Evolutionary conservation across 2,329 filamentous ascomycete species (phyloP).

Genomic region (Aspergillus fumigatiaffinis): DNA sequence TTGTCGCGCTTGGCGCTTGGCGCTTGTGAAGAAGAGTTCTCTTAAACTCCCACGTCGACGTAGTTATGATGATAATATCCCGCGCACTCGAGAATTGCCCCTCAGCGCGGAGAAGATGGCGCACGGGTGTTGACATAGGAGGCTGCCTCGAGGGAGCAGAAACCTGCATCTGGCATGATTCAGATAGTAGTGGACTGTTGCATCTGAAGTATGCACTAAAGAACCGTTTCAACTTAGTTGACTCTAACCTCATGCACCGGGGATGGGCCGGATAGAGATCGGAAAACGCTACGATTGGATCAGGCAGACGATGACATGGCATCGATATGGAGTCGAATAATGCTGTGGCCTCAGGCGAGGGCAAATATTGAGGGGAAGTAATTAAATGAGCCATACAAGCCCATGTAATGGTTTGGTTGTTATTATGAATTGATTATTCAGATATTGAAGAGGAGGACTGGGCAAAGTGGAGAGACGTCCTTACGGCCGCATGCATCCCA

Average conservation of each 20-base stretch:
- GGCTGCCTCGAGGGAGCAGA: not conserved
- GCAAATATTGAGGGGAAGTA: not conserved
- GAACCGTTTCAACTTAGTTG: not conserved
- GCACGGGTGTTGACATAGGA: not conserved
- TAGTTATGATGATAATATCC: not conserved
- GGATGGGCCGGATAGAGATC: not conserved
- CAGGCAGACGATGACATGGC: not conserved
- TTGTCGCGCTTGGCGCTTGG: constrained; percentile 4
- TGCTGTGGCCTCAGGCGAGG: not conserved
- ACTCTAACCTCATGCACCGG: not conserved
- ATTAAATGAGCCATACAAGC: not conserved
- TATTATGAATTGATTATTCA: too few relatives aligned
- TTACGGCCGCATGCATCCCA: not conserved
- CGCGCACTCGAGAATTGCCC: not conserved
- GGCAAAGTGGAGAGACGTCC: not conserved
- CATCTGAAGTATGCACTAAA: not conserved
- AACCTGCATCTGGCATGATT: not conserved
- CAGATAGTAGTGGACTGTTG: not conserved
- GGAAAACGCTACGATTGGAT: not conserved
- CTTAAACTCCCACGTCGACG: not conserved
- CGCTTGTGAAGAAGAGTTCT: not conserved
- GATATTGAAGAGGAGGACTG: not conserved
- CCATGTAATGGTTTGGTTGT: not conserved
- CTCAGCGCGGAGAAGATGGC: not conserved
- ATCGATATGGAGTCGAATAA: not conserved